phyloP scores from a whole-genome alignment of 2,329 filamentous ascomycete species.

The Alternaria metachromatica region DNA sequence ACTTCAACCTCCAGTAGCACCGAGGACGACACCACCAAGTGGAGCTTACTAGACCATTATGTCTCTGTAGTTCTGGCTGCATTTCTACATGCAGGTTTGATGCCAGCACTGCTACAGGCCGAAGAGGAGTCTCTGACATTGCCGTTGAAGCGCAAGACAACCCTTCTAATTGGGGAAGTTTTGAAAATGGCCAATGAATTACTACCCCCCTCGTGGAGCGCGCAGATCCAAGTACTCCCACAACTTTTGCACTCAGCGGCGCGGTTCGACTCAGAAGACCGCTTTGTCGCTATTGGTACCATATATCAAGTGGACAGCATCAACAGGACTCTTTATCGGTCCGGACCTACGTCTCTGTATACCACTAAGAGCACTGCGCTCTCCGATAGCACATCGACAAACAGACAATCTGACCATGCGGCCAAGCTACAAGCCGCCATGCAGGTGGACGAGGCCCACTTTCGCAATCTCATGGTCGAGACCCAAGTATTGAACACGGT shows the following conservation, averaged over 20 bases:
- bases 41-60: constrained; percentile 90
- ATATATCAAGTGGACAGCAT: constrained; percentile 99
- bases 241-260: constrained; percentile 81
- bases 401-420: constrained; percentile 52
- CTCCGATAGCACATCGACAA: constrained; percentile 28
- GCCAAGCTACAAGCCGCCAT: constrained; percentile 63
- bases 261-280: constrained; percentile 71
- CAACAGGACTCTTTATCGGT: constrained; percentile 88
- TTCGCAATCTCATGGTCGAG: constrained; percentile 71
- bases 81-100: constrained; percentile 79
- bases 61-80: constrained; percentile 86
- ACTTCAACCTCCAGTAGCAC: constrained; percentile 69
- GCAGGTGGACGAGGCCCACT: constrained; percentile 69
- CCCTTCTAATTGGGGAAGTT: constrained; percentile 87
- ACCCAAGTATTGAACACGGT: constrained; percentile 87
- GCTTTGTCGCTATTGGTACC: constrained; percentile 83
- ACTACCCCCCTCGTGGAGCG: constrained; percentile 81
- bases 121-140: constrained; percentile 72
- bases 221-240: constrained; percentile 84
- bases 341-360: constrained; percentile 58
- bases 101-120: constrained; percentile 61
- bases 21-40: constrained; percentile 67
- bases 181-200: constrained; percentile 87
- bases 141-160: constrained; percentile 83
- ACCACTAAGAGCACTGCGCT: constrained; percentile 32